Conservation (phyloP, 192 early-diverging fungal species). For the Entophlyctis luteolus region DNA sequence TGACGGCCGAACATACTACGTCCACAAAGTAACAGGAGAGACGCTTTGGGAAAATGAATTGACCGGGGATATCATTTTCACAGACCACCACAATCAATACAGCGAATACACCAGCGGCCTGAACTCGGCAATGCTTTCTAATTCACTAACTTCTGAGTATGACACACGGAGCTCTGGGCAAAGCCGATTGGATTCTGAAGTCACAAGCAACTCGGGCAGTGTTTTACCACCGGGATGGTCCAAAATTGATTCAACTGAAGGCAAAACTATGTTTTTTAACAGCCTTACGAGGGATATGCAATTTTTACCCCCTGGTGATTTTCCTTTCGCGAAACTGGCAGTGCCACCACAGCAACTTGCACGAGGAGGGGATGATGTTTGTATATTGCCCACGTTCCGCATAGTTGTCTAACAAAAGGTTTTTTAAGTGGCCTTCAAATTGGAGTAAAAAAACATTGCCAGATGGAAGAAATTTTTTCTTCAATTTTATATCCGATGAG, state of each 20-base stretch:
- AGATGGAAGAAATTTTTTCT: slow-evolving; percentile 63
- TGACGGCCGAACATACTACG: slow-evolving; percentile 32
- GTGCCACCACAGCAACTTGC: not conserved
- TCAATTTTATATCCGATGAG: slow-evolving; percentile 67
- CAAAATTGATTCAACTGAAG: slow-evolving; percentile 50
- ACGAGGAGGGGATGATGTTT: not conserved
- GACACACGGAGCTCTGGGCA: not conserved
- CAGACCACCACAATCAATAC: not conserved
- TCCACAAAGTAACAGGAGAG: slow-evolving; percentile 34
- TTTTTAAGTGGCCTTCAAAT: slow-evolving; percentile 42
- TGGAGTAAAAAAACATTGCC: slow-evolving; percentile 60
- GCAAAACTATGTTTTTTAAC: slow-evolving; percentile 49
- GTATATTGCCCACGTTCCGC: not conserved
- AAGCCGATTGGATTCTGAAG: not conserved
- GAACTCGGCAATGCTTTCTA: not conserved
- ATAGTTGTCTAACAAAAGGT: not conserved
- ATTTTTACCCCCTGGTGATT: slow-evolving; percentile 45
- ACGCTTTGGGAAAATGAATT: slow-evolving; percentile 27
- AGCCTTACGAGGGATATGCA: slow-evolving; percentile 48
- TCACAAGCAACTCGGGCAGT: not conserved
- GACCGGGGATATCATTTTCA: not conserved
- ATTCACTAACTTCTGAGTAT: not conserved
- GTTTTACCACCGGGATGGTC: slow-evolving; percentile 43
- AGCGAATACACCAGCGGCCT: not conserved
- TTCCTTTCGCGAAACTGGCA: not conserved